Percentiles rank a stretch among this genome's conserved stretches.
These are phyloP conservation scores for Candida sp. DNA, from an alignment of 1,139 yeast genomes.

Conservation along the genomic window DNA sequence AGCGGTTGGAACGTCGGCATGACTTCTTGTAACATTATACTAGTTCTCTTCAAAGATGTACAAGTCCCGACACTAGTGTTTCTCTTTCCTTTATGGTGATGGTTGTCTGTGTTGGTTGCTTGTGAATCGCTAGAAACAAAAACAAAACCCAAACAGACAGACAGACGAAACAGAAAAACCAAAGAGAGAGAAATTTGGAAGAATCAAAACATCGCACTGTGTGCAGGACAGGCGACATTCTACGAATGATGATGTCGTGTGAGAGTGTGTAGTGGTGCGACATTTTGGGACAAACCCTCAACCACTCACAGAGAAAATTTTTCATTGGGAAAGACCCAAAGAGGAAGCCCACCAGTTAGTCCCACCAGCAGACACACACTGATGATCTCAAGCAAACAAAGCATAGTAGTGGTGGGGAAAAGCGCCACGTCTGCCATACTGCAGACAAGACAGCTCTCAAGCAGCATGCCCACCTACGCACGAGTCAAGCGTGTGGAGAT, in stretches of 20 bases:
- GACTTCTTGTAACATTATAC: not conserved
- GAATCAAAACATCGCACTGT: not conserved
- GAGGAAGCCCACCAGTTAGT: not conserved
- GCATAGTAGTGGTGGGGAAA: constrained; percentile 2
- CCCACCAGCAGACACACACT: not conserved
- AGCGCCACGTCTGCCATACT: not conserved
- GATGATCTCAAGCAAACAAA: not conserved
- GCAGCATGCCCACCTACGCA: constrained; percentile 5
- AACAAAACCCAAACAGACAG: not conserved
- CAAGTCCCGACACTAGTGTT: no score
- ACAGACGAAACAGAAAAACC: not conserved
- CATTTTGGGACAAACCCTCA: not conserved
- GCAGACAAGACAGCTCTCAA: constrained; percentile 5
- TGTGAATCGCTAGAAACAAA: not conserved
- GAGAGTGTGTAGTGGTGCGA: not conserved
- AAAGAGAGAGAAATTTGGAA: not conserved
- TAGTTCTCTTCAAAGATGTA: no score
- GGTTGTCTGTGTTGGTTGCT: not conserved
- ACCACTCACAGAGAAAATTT: not conserved
- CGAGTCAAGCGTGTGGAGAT: constrained; percentile 9
- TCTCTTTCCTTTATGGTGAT: not conserved
- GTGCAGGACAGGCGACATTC: not conserved
- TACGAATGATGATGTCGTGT: not conserved
- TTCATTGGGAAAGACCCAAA: not conserved
- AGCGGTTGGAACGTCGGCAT: constrained; percentile 1